Percentiles rank a stretch among this genome's conserved stretches.
Evolutionary conservation across 352 stramenopile genomes (phyloP).

Genomic region (Phytophthora pluvialis): DNA sequence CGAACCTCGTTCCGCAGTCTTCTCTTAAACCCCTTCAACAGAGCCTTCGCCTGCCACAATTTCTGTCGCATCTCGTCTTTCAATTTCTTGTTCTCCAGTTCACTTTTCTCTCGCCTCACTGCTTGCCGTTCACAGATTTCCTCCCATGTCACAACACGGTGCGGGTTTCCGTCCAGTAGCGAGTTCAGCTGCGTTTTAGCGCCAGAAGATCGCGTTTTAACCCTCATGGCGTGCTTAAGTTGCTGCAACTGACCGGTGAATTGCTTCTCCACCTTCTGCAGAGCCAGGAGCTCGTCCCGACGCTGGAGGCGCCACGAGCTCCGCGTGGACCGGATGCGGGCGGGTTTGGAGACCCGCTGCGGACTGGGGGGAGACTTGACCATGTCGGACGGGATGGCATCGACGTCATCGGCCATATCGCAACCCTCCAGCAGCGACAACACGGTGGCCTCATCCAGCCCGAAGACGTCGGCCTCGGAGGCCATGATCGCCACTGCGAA

Average conservation of each 20-base stretch:
- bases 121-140: slow-evolving; percentile 16
- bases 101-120: slow-evolving; percentile 8
- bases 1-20: slow-evolving; percentile 27
- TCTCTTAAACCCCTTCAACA: slow-evolving; percentile 30
- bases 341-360: not conserved
- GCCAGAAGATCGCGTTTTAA: not conserved
- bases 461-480: not conserved
- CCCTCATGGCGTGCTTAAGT: slow-evolving; percentile 13
- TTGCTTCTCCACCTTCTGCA: slow-evolving; percentile 18
- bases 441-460: slow-evolving; percentile 17
- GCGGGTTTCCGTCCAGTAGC: not conserved
- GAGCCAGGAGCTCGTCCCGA: slow-evolving; percentile 14
- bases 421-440: slow-evolving; percentile 30
- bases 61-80: slow-evolving; percentile 15
- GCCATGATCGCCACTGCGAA: slow-evolving; percentile 1
- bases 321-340: not conserved
- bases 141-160: slow-evolving; percentile 18
- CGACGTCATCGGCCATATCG: slow-evolving; percentile 25
- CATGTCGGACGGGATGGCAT: slow-evolving; percentile 18
- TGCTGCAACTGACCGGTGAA: slow-evolving; percentile 14
- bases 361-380: slow-evolving; percentile 1
- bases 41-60: slow-evolving; percentile 17
- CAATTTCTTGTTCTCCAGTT: slow-evolving; percentile 22
- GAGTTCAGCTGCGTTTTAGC: not conserved
- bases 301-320: slow-evolving; percentile 15